Conservation (phyloP, 805 yeast species). For the Alloascoidea africana region DNA sequence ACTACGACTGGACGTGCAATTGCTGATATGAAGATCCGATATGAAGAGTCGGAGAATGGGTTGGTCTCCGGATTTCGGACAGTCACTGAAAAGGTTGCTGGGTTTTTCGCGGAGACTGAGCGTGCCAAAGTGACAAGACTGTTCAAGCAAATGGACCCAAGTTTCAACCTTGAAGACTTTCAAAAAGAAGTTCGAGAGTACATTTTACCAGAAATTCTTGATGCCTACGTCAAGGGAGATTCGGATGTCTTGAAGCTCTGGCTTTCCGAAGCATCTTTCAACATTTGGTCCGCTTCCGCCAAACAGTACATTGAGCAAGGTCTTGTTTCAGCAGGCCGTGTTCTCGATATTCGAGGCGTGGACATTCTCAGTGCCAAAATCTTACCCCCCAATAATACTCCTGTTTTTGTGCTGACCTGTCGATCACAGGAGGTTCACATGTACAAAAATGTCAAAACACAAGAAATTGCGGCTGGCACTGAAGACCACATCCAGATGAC, state of each 20-base stretch:
- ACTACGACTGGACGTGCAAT: slow-evolving; percentile 55
- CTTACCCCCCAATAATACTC: slow-evolving; percentile 81
- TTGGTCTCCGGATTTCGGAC: slow-evolving; percentile 70
- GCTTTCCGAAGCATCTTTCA: slow-evolving; percentile 95
- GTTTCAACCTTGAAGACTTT: slow-evolving; percentile 67
- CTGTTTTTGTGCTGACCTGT: slow-evolving; percentile 86
- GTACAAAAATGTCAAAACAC: slow-evolving; percentile 80
- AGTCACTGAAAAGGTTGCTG: slow-evolving; percentile 62
- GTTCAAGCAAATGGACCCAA: slow-evolving; percentile 82
- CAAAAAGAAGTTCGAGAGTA: slow-evolving; percentile 75
- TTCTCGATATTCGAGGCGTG: slow-evolving; percentile 88
- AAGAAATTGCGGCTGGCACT: slow-evolving; percentile 90
- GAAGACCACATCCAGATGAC: slow-evolving; percentile 86
- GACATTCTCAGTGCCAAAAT: slow-evolving; percentile 81
- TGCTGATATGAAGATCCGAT: slow-evolving; percentile 42
- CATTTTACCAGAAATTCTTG: slow-evolving; percentile 88
- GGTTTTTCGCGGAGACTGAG: slow-evolving; percentile 92
- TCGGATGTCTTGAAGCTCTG: slow-evolving; percentile 69
- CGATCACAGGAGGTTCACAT: slow-evolving; percentile 93
- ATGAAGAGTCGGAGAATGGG: slow-evolving; percentile 89
- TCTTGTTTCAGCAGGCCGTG: slow-evolving; percentile 77
- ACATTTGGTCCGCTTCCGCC: slow-evolving; percentile 86
- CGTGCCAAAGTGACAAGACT: slow-evolving; percentile 81
- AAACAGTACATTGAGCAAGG: slow-evolving; percentile 88
- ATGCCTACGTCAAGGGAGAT: slow-evolving; percentile 89